Conservation (phyloP, 768 basidiomycete genomes). For the Coprinellus aureogranulatus region DNA sequence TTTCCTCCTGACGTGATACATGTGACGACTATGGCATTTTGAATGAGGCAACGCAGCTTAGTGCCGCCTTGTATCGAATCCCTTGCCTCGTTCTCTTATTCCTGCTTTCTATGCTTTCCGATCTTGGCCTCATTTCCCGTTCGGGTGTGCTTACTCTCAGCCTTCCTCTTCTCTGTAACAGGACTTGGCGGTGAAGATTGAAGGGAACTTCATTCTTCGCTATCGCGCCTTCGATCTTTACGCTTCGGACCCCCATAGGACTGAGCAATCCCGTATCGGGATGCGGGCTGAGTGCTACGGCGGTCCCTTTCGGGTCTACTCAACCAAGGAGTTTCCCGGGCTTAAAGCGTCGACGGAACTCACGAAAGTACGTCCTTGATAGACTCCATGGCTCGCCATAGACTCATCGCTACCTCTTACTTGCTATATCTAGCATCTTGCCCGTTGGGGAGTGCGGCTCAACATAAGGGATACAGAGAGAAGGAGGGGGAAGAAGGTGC, state of each 20-base stretch:
- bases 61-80: background rate
- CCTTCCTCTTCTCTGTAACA: slow-evolving; percentile 19
- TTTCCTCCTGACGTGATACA: background rate
- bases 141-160: background rate
- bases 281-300: slow-evolving; percentile 68
- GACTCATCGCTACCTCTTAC: background rate
- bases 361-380: slow-evolving; percentile 50
- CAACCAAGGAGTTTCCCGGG: slow-evolving; percentile 71
- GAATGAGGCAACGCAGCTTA: background rate
- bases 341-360: slow-evolving; percentile 63
- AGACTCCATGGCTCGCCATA: background rate
- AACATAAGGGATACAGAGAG: slow-evolving; percentile 61
- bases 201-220: slow-evolving; percentile 64
- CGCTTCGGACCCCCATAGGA: slow-evolving; percentile 19
- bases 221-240: slow-evolving; percentile 67
- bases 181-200: slow-evolving; percentile 71
- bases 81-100: background rate
- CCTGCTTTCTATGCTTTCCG: background rate
- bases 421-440: slow-evolving; percentile 37
- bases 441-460: slow-evolving; percentile 55
- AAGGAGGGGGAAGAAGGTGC: slow-evolving; percentile 43
- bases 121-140: no score
- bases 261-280: slow-evolving; percentile 20
- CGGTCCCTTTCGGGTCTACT: slow-evolving; percentile 61
- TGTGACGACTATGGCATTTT: background rate